Conservation (phyloP, 345 rosid genomes). For the Citropsis articulata region DNA sequence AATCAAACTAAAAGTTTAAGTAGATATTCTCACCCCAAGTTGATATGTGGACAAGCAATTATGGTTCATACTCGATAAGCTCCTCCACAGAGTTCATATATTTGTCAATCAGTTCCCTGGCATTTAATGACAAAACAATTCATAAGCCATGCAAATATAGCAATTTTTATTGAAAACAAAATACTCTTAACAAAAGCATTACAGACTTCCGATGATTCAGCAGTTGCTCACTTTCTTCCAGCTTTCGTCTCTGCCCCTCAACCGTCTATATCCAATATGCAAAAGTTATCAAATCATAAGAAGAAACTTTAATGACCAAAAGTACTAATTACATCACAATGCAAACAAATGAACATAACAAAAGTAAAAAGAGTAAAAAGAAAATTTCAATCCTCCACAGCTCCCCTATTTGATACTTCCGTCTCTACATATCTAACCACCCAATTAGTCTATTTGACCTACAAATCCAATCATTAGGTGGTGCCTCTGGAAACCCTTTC, state of each 20-base stretch:
- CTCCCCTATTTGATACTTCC: background rate
- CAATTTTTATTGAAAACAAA: constrained; percentile 2
- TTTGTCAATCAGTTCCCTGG: constrained; percentile 63
- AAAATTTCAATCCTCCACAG: background rate
- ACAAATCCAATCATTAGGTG: background rate
- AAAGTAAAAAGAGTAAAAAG: background rate
- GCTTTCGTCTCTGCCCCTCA: constrained; percentile 64
- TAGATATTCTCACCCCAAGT: constrained; percentile 10
- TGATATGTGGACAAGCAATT: constrained; percentile 13
- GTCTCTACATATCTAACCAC: background rate
- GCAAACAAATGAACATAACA: background rate
- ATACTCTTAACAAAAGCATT: background rate
- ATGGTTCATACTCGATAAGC: constrained; percentile 49
- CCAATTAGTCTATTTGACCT: background rate
- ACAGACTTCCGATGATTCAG: constrained; percentile 56
- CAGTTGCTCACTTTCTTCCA: constrained; percentile 62
- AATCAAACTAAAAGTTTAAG: background rate
- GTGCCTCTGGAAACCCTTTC: background rate
- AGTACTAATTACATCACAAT: background rate
- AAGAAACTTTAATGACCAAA: background rate
- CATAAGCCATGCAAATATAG: background rate
- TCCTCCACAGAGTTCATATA: constrained; percentile 67
- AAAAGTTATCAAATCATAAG: background rate
- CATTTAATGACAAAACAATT: constrained; percentile 10
- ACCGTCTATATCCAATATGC: constrained; percentile 48